phyloP scores from a whole-genome alignment of 192 early-diverging fungal genomes.

The Lobulomyces angularis region DNA sequence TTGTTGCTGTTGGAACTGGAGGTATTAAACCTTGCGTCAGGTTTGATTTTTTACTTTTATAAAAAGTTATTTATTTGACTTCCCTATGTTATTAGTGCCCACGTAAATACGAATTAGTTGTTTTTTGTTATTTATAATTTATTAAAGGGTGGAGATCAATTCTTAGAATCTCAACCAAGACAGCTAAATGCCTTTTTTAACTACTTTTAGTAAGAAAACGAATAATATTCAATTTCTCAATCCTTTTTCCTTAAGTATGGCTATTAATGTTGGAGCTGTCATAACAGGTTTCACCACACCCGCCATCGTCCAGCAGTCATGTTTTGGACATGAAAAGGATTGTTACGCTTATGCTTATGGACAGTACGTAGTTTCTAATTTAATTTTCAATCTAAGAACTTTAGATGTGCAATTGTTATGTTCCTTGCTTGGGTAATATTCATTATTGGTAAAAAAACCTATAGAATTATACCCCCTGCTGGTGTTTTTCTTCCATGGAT shows the following conservation, averaged over 20 bases:
- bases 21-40: slow-evolving; percentile 43
- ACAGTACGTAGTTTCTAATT: too few species aligned
- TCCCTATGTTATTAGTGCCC: slow-evolving; percentile 40
- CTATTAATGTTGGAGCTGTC: slow-evolving; percentile 48
- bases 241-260: slow-evolving; percentile 11
- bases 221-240: slow-evolving; percentile 1
- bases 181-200: slow-evolving; percentile 42
- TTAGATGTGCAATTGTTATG: slow-evolving; percentile 27
- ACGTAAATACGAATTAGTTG: too few species aligned
- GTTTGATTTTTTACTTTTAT: neutral
- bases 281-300: slow-evolving; percentile 34
- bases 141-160: slow-evolving; percentile 49
- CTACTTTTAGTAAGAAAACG: slow-evolving; percentile 20
- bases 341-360: slow-evolving; percentile 36
- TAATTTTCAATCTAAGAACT: neutral
- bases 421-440: slow-evolving; percentile 30
- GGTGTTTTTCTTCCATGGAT: slow-evolving; percentile 38
- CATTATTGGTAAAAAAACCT: slow-evolving; percentile 31
- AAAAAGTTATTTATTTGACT: neutral
- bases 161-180: slow-evolving; percentile 27
- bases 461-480: slow-evolving; percentile 50
- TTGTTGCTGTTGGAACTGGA: slow-evolving; percentile 46
- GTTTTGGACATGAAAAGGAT: slow-evolving; percentile 9
- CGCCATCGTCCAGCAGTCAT: slow-evolving; percentile 14
- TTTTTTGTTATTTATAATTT: too few species aligned